These are phyloP conservation scores for Venturia oleaginea DNA, from an alignment of 2,329 filamentous ascomycete genomes.

Conservation along the genomic window DNA sequence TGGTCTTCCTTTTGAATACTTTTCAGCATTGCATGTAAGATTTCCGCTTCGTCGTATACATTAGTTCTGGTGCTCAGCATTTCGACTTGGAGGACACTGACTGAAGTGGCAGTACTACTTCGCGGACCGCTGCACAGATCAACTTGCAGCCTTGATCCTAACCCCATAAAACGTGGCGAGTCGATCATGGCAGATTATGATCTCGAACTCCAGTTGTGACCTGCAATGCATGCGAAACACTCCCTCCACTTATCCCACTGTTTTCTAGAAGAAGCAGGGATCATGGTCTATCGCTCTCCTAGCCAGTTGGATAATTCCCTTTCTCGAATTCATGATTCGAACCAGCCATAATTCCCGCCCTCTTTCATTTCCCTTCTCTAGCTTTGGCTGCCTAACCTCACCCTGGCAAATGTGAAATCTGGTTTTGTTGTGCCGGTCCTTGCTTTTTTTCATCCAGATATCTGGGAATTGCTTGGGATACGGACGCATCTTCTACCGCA, in stretches of 20 bases:
- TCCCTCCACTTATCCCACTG: neutral
- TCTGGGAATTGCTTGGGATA: neutral
- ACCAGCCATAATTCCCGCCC: neutral
- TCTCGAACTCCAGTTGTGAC: neutral
- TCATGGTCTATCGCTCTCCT: neutral
- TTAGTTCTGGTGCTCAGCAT: no score
- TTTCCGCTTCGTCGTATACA: no score
- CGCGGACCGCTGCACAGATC: neutral
- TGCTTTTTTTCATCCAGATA: neutral
- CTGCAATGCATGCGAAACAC: neutral
- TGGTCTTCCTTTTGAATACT: neutral
- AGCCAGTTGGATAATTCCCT: neutral
- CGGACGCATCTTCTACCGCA: neutral
- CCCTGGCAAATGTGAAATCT: neutral
- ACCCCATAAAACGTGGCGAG: neutral
- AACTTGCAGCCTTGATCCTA: neutral
- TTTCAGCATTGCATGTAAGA: no score
- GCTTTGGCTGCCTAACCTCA: neutral
- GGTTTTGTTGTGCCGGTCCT: neutral
- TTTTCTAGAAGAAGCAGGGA: neutral
- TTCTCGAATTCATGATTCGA: neutral
- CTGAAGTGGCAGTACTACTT: neutral
- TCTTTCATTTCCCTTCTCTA: neutral
- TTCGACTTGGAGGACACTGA: neutral
- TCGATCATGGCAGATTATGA: neutral